Evolutionary conservation across 164 flowering plant genomes (phyloP).

Genomic region (Saururus chinensis): DNA sequence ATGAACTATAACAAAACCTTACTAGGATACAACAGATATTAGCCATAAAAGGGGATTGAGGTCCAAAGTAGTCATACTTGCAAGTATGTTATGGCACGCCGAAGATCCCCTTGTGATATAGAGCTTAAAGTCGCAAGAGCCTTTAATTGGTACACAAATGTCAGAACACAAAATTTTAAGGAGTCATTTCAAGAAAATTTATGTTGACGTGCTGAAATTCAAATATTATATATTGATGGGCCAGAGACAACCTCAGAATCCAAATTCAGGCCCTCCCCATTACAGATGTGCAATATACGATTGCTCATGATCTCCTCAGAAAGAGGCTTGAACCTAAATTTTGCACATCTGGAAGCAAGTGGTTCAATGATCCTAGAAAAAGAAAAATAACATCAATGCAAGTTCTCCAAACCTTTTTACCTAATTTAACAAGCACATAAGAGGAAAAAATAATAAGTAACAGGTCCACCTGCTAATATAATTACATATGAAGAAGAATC

Average conservation of each 20-base stretch:
- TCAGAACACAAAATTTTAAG: neutral
- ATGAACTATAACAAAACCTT: too few relatives aligned
- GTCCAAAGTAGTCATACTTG: constrained; percentile 34
- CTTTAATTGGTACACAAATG: constrained; percentile 23
- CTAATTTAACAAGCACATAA: neutral
- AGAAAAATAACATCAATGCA: constrained; percentile 3
- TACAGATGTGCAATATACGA: constrained; percentile 65
- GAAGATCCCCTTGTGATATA: constrained; percentile 97
- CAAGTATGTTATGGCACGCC: constrained; percentile 92
- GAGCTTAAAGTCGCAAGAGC: constrained; percentile 87
- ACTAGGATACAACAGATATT: too few relatives aligned
- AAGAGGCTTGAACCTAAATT: constrained; percentile 96
- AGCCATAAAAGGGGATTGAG: constrained; percentile 3
- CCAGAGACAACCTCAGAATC: constrained; percentile 52
- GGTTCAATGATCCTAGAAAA: constrained; percentile 83
- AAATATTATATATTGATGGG: neutral
- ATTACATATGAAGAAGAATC: constrained; percentile 93
- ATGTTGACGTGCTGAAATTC: too few relatives aligned
- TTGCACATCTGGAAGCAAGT: constrained; percentile 98
- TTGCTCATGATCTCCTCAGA: constrained; percentile 74
- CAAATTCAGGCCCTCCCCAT: constrained; percentile 70
- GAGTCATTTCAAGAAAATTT: too few relatives aligned
- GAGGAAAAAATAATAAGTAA: neutral
- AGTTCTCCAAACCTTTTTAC: neutral
- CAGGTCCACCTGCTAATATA: constrained; percentile 81